These are phyloP conservation scores for Tuber aestivum DNA, from an alignment of 495 filamentous ascomycete genomes.

Conservation along the genomic window DNA sequence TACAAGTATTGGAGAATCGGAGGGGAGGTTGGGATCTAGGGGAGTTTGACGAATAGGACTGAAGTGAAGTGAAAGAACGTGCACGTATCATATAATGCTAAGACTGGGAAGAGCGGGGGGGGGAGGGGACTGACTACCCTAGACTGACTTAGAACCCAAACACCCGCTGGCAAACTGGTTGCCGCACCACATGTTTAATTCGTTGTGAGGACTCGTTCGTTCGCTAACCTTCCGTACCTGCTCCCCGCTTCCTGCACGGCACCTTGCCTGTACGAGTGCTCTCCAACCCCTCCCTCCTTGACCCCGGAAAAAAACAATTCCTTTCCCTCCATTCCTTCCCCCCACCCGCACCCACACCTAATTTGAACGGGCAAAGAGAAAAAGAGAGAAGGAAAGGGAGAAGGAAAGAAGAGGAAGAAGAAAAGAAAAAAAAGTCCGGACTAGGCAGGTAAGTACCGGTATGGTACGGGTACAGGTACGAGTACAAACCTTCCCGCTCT, in stretches of 20 bases:
- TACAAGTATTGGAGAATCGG: slow-evolving; percentile 10
- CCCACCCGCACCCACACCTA: slow-evolving; percentile 8
- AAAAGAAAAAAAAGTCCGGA: neutral
- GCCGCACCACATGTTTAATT: neutral
- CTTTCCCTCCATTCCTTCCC: slow-evolving; percentile 18
- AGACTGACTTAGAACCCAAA: neutral
- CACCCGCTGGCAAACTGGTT: neutral
- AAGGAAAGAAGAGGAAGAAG: neutral
- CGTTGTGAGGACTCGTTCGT: neutral
- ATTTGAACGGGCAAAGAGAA: neutral
- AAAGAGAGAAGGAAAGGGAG: too few relatives aligned
- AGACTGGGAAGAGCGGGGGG: neutral
- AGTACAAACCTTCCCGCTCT: neutral
- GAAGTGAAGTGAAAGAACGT: neutral
- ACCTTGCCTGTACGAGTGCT: neutral
- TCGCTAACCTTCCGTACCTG: neutral
- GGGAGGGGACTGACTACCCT: neutral
- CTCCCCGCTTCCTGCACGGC: neutral
- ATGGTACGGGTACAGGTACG: neutral
- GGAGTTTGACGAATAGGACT: neutral
- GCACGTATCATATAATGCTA: neutral
- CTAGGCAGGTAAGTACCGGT: neutral
- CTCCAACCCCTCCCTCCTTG: neutral
- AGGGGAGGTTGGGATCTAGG: neutral
- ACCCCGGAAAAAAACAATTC: slow-evolving; percentile 13